Percentiles rank a stretch among this genome's conserved stretches.
Evolutionary conservation across 805 yeast genomes (phyloP).

Genomic region (Kazachstania psychrophila): DNA sequence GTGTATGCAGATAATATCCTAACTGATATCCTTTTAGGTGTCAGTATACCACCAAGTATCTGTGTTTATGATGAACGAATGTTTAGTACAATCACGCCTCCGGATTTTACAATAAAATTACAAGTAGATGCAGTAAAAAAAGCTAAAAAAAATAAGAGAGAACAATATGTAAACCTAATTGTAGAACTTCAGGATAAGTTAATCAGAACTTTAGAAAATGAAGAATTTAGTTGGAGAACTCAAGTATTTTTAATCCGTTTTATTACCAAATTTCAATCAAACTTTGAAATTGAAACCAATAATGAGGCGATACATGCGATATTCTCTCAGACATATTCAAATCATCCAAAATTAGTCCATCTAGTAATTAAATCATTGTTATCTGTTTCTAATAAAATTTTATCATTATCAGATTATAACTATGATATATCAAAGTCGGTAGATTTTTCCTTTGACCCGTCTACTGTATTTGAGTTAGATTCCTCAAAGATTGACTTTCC

Average conservation of each 20-base stretch:
- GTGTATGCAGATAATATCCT: conserved; percentile 46
- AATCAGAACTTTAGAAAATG: conserved; percentile 15
- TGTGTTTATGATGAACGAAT: conserved; percentile 42
- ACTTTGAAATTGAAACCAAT: conserved; percentile 39
- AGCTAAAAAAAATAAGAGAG: conserved; percentile 57
- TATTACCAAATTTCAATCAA: conserved; percentile 44
- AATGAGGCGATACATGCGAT: conserved; percentile 36
- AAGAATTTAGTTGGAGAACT: conserved; percentile 44
- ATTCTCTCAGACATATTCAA: conserved; percentile 40
- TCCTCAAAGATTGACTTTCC: conserved; percentile 35
- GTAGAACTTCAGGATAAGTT: conserved; percentile 35
- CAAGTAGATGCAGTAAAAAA: conserved; percentile 49
- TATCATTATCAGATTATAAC: conserved; percentile 36
- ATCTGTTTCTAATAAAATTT: conserved; percentile 40
- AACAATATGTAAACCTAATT: conserved; percentile 34
- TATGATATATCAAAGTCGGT: conserved; percentile 41
- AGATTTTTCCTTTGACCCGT: conserved; percentile 35
- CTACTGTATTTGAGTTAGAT: conserved; percentile 35
- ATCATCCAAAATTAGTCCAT: conserved; percentile 60
- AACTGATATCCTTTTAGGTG: conserved; percentile 30
- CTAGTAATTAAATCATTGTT: conserved; percentile 53
- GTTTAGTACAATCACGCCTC: conserved; percentile 45
- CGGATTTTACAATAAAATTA: conserved; percentile 45
- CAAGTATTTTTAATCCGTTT: conserved; percentile 41
- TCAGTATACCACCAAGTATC: conserved; percentile 43